These are phyloP conservation scores for Fusarium sulawesiense DNA, from an alignment of 2,329 filamentous ascomycete species.

Conservation along the genomic window DNA sequence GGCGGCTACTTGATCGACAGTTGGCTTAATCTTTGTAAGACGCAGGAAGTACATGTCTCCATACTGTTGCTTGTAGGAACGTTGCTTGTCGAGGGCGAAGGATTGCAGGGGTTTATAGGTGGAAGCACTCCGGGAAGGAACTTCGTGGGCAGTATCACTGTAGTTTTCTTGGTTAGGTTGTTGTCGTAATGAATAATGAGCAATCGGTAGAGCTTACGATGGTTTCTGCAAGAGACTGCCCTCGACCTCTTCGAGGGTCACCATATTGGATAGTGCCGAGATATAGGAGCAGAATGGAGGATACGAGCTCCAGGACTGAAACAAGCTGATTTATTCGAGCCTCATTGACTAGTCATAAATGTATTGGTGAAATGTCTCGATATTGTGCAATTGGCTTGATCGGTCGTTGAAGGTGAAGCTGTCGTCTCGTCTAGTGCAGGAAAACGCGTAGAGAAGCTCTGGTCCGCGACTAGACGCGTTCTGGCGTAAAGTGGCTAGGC, in stretches of 20 bases:
- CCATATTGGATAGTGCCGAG: slow-evolving; percentile 46
- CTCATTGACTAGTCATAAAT: neutral
- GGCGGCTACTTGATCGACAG: slow-evolving; percentile 78
- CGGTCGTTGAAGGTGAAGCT: slow-evolving; percentile 10
- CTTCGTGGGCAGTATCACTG: slow-evolving; percentile 52
- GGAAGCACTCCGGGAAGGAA: slow-evolving; percentile 64
- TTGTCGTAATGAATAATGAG: neutral
- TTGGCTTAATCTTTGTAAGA: slow-evolving; percentile 85
- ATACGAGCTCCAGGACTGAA: neutral
- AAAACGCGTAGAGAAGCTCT: slow-evolving; percentile 40
- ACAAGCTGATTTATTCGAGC: neutral
- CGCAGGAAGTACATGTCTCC: slow-evolving; percentile 98
- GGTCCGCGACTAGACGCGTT: slow-evolving; percentile 36
- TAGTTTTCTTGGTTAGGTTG: slow-evolving; percentile 1
- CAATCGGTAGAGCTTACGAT: slow-evolving; percentile 43
- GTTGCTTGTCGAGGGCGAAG: slow-evolving; percentile 76
- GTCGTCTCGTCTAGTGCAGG: neutral
- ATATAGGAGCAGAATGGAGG: too few relatives aligned
- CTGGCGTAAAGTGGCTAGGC: slow-evolving; percentile 47
- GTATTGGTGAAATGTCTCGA: neutral
- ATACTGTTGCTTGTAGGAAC: slow-evolving; percentile 93
- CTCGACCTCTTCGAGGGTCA: slow-evolving; percentile 49
- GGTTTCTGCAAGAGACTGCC: slow-evolving; percentile 51
- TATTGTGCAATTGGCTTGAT: slow-evolving; percentile 7
- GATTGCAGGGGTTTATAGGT: slow-evolving; percentile 80